Evolutionary conservation across 1,139 yeast species (phyloP), one percentile per base, ranked within the genome.

Genomic region (Zhuliangozyma parablackwelliae): DNA sequence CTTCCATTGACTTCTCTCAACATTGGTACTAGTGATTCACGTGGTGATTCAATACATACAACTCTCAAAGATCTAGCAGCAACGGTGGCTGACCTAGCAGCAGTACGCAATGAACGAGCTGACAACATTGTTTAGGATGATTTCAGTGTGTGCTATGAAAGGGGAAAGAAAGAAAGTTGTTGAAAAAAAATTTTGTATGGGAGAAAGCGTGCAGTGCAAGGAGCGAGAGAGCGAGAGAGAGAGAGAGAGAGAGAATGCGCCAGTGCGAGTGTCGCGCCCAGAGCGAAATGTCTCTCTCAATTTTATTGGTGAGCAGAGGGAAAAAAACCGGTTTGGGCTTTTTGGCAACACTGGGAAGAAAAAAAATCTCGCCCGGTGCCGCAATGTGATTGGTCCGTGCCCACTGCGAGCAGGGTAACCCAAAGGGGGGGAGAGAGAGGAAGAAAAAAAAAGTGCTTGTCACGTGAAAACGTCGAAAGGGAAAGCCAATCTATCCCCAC

Each of bases 91-190:
- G 86, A 75, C 74, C 87, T 82, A 63, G 83, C 78, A 65, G 87
- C 87, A 64, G 84, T 76, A 75, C 89, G 85, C 69, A 82, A 74
- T 72, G 86, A 78, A 78, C 90, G 87, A 63, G 80, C 78, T 64
- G 89, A 80, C 77, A 82, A 82, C 90, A 82, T 82, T 51, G 47
- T 54, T 43, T 29, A 25, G 35, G 41, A 40, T 38, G 37, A 39
- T 35, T 37, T 35, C 37, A 27, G 34, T 35, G 34, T 33, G 33
- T 28, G 29, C 36, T 33, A n/a, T 25, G 21, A 30, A 13, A 35
- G 31, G n/a, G 28, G 30, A 28, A 36, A 35, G 23, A 21, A 21
- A 28, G 26, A 16, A 27, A 39, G 35, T 21, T 16, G 31, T 36
- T 33, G 34, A 26, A 29, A 38, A 38, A 38, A 37, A 39, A 40